Evolutionary conservation across 2,329 filamentous ascomycete genomes (phyloP).

Genomic region (Ascochyta lentis): DNA sequence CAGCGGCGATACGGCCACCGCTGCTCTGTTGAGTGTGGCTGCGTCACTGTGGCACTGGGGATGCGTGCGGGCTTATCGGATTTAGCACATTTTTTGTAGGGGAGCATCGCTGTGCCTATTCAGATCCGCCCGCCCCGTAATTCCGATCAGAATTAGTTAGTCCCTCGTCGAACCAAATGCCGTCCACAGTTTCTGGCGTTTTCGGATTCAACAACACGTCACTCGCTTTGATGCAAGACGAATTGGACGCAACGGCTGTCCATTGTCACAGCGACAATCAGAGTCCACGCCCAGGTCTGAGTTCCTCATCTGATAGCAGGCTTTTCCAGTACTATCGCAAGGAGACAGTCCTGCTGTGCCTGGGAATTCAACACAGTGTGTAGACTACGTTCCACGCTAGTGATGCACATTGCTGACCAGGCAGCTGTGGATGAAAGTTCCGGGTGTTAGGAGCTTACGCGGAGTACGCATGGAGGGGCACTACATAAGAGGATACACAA

Average conservation of each 20-base stretch:
- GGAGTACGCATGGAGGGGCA: not conserved
- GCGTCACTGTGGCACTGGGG: too few species aligned
- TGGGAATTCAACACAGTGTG: not conserved
- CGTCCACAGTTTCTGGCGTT: not conserved
- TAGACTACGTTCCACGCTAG: not conserved
- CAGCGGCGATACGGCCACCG: not conserved
- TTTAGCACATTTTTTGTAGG: not conserved
- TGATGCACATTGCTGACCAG: not conserved
- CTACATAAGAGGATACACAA: not conserved
- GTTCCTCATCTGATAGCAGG: too few species aligned
- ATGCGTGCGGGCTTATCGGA: not conserved
- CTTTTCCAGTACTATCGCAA: too few species aligned
- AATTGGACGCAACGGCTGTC: too few species aligned
- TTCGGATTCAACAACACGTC: slow-evolving; percentile 2
- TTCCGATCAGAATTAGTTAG: too few species aligned
- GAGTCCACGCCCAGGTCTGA: too few species aligned
- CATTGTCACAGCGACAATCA: too few species aligned
- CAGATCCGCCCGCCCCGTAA: too few species aligned
- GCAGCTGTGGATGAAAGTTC: not conserved
- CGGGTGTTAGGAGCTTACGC: slow-evolving; percentile 1
- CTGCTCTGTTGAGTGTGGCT: too few species aligned
- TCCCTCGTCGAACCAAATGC: not conserved
- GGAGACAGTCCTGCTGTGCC: too few species aligned
- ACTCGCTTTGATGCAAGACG: not conserved
- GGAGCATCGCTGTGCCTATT: too few species aligned